A percentile compares a stretch with the other conserved stretches of the same genome.
phyloP scores from a whole-genome alignment of 441 rosid genomes.

The Populus hybrid region DNA sequence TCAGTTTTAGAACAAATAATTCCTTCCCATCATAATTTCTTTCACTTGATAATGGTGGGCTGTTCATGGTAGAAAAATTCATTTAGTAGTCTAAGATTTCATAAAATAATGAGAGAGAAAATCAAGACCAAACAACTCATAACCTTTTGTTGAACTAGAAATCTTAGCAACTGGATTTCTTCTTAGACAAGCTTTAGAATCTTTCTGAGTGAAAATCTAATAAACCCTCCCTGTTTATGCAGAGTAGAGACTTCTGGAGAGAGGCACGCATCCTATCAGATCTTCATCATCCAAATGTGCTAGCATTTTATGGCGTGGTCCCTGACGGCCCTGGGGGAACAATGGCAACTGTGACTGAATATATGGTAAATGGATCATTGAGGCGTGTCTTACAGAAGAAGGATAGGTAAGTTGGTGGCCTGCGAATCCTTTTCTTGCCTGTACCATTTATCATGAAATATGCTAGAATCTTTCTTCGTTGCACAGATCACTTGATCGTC shows the following conservation, averaged over 20 bases:
- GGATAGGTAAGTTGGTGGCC: constrained; percentile 53
- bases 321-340: constrained; percentile 97
- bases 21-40: neutral
- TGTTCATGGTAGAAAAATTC: neutral
- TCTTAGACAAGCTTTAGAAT: neutral
- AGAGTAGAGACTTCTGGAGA: constrained; percentile 95
- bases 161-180: neutral
- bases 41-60: neutral
- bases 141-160: neutral
- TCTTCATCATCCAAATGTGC: constrained; percentile 94
- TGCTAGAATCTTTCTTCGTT: constrained; percentile 8
- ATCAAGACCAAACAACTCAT: neutral
- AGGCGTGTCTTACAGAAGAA: constrained; percentile 85
- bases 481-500: constrained; percentile 70
- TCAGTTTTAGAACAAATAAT: neutral
- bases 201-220: constrained; percentile 9
- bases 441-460: constrained; percentile 1
- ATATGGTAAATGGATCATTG: constrained; percentile 96
- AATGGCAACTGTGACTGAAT: constrained; percentile 90
- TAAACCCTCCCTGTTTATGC: constrained; percentile 11
- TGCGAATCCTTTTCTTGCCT: neutral
- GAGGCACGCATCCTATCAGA: constrained; percentile 89
- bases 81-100: neutral
- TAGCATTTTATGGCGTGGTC: constrained; percentile 94
- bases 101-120: neutral